Evolutionary conservation across 208 protist genomes (phyloP).

Genomic region (Leishmania amazonensis): DNA sequence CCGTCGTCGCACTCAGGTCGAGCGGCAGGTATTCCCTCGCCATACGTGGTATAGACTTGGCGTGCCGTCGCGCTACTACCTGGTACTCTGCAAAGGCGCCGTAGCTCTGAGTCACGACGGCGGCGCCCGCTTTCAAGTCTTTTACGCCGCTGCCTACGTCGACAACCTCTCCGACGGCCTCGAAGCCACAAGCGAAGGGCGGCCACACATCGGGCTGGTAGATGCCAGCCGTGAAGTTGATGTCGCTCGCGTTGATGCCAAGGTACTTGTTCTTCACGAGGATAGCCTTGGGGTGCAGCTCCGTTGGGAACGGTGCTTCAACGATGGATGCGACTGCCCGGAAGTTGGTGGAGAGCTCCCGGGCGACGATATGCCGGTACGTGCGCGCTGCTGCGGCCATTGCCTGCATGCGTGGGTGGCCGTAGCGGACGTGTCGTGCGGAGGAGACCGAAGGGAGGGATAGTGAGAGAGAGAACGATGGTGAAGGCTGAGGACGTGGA

Average conservation of each 20-base stretch:
- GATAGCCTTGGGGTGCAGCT: conserved; percentile 62
- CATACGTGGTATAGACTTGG: conserved; percentile 51
- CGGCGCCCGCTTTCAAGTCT: conserved; percentile 48
- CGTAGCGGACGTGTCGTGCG: not conserved
- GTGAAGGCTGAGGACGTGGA: not conserved
- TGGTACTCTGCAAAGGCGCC: conserved; percentile 87
- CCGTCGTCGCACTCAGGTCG: conserved; percentile 84
- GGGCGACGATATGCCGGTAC: conserved; percentile 70
- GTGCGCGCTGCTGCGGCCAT: conserved; percentile 23
- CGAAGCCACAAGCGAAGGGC: conserved; percentile 90
- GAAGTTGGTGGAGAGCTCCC: conserved; percentile 72
- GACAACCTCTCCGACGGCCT: conserved; percentile 83
- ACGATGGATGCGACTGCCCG: conserved; percentile 57
- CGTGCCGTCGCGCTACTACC: conserved; percentile 49
- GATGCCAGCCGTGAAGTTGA: conserved; percentile 87
- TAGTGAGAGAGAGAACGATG: not conserved
- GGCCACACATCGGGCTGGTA: conserved; percentile 74
- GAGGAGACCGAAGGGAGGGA: not conserved
- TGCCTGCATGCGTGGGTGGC: not conserved
- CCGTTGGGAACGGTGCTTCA: conserved; percentile 28
- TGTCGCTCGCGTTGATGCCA: conserved; percentile 90
- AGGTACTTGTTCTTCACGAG: conserved; percentile 79
- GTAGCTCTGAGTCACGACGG: conserved; percentile 76
- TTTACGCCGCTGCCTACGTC: conserved; percentile 44
- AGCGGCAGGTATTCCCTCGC: conserved; percentile 69